A percentile compares a stretch with the other conserved stretches of the same genome.
These are phyloP conservation scores for Excoecaria agallocha DNA, from an alignment of 345 rosid species.

Conservation along the genomic window DNA sequence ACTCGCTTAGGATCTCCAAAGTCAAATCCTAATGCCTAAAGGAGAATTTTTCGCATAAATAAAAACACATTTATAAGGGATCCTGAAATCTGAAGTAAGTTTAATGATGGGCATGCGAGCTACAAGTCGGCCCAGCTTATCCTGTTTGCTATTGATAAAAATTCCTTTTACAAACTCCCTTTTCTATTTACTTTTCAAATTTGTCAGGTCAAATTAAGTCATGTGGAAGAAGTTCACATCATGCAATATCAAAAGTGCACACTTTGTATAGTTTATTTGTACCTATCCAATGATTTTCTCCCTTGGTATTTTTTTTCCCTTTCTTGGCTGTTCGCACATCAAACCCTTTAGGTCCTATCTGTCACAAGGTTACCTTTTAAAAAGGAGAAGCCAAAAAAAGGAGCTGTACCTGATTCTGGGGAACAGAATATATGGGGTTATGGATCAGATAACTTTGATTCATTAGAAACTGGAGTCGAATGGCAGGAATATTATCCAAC, in stretches of 20 bases:
- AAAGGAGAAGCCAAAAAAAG: slow-evolving; percentile 2
- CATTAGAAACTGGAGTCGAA: slow-evolving; percentile 26
- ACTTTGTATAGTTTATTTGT: neutral
- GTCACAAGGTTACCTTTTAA: neutral
- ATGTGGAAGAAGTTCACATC: neutral
- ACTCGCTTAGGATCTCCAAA: neutral
- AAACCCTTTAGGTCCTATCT: neutral
- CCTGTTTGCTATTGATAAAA: neutral
- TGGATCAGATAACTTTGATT: slow-evolving; percentile 35
- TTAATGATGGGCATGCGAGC: neutral
- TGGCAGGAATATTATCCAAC: slow-evolving; percentile 24
- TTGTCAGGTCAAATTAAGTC: neutral
- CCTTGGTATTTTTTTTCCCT: neutral
- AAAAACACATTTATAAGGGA: neutral
- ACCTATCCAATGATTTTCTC: neutral
- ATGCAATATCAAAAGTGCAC: too few species aligned
- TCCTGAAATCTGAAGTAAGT: neutral
- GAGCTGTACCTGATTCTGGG: slow-evolving; percentile 28
- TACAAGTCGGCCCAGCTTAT: neutral
- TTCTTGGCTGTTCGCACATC: neutral
- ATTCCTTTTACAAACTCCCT: neutral
- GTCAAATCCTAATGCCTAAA: neutral
- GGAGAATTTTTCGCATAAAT: neutral
- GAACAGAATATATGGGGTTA: slow-evolving; percentile 27
- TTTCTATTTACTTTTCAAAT: neutral